A percentile compares a stretch with the other conserved stretches of the same genome.
These are phyloP conservation scores for Epichloe sylvatica DNA, from an alignment of 2,329 filamentous ascomycete species.

Conservation along the genomic window DNA sequence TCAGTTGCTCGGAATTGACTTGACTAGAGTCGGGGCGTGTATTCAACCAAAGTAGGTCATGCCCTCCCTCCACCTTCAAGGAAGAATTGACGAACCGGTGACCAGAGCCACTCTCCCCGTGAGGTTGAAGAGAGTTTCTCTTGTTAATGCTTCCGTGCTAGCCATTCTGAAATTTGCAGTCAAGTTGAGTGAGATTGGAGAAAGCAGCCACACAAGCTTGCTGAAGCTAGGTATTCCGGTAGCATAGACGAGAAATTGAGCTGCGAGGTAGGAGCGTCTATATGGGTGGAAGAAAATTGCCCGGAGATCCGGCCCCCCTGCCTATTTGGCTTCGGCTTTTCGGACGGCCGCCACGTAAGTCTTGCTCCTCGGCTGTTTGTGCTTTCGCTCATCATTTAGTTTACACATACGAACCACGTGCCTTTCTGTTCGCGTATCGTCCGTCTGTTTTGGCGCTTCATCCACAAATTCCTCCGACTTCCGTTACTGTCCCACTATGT, in stretches of 20 bases:
- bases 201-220: conserved; percentile 5
- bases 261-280: conserved; percentile 18
- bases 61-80: no score
- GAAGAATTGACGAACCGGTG: conserved; percentile 20
- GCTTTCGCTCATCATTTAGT: no score
- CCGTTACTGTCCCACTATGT: no score
- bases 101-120: conserved; percentile 29
- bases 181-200: background rate
- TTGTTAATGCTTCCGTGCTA: conserved; percentile 16
- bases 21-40: no score
- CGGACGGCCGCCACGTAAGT: no score
- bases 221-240: conserved; percentile 10
- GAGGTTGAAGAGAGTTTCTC: conserved; percentile 27
- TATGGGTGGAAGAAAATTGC: conserved; percentile 19
- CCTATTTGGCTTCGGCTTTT: no score
- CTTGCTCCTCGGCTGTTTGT: no score
- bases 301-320: conserved; percentile 15
- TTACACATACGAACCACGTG: no score
- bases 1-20: background rate
- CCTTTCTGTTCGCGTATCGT: no score
- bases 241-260: conserved; percentile 20
- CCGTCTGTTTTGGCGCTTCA: no score
- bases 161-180: conserved; percentile 1
- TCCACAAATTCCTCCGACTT: no score
- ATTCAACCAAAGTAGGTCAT: no score